Evolutionary conservation across 257 asterid species (phyloP).

Genomic region (Handroanthus guayacan): DNA sequence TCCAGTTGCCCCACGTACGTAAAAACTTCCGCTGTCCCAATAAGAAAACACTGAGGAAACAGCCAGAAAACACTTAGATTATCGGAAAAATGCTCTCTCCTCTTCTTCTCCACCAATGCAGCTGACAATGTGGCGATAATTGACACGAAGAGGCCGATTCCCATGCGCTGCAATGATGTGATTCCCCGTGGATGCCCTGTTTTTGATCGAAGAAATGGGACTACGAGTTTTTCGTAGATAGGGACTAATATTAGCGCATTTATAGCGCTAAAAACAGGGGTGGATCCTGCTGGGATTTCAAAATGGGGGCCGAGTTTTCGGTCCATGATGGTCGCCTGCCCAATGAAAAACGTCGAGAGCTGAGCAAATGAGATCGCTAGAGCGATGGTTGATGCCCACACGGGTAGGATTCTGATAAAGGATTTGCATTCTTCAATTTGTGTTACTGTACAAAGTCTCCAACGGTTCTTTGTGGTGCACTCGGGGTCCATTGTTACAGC

Average conservation of each 20-base stretch:
- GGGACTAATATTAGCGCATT: conserved; percentile 74
- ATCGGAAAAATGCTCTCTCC: conserved; percentile 37
- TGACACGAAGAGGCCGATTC: conserved; percentile 69
- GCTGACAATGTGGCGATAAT: conserved; percentile 71
- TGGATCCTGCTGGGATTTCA: conserved; percentile 65
- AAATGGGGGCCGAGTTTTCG: conserved; percentile 47
- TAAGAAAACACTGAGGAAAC: conserved; percentile 71
- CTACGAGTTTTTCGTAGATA: conserved; percentile 58
- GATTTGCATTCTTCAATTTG: conserved; percentile 81
- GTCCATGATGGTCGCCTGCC: conserved; percentile 62
- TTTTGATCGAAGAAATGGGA: conserved; percentile 58
- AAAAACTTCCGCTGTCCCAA: conserved; percentile 77
- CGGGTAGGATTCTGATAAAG: conserved; percentile 62
- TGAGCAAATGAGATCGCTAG: conserved; percentile 78
- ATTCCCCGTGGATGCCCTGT: conserved; percentile 74
- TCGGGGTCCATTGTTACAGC: conserved; percentile 53
- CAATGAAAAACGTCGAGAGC: conserved; percentile 73
- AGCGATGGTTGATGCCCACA: conserved; percentile 80
- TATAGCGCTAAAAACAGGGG: conserved; percentile 66
- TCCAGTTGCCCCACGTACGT: conserved; percentile 84
- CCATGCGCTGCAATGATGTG: conserved; percentile 77
- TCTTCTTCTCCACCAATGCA: conserved; percentile 62
- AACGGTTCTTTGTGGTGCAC: conserved; percentile 42
- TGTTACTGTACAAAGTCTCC: conserved; percentile 72
- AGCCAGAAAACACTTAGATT: conserved; percentile 63